Conservation (phyloP, 768 basidiomycete genomes). For the Mycena pura region DNA sequence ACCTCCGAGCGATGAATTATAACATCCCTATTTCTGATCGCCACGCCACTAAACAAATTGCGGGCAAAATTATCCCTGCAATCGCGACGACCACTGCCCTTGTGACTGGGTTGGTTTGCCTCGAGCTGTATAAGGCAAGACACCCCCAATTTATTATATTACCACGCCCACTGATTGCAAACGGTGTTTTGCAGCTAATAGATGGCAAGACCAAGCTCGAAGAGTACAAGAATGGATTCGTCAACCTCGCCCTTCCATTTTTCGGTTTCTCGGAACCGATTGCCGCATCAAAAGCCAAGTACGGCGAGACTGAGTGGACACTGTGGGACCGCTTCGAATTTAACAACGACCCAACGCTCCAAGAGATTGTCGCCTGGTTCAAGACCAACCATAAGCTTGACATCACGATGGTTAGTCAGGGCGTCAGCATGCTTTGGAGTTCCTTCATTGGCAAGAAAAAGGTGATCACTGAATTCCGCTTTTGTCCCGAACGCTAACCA, state of each 20-base stretch:
- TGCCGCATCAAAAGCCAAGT: constrained; percentile 87
- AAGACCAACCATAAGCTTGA: constrained; percentile 83
- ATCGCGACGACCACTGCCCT: constrained; percentile 98
- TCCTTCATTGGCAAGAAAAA: constrained; percentile 93
- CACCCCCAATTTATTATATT: not conserved
- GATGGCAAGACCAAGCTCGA: constrained; percentile 95
- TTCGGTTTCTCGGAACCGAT: constrained; percentile 99
- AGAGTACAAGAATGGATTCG: constrained; percentile 97
- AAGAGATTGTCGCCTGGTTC: constrained; percentile 88
- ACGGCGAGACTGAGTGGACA: constrained; percentile 90
- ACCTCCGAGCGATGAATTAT: constrained; percentile 96
- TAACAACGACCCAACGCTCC: constrained; percentile 84
- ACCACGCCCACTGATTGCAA: too few species aligned
- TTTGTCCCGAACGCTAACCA: not conserved
- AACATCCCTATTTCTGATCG: constrained; percentile 84
- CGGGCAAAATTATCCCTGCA: constrained; percentile 98
- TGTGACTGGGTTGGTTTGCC: constrained; percentile 93
- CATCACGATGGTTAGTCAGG: constrained; percentile 95
- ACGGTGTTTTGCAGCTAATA: constrained; percentile 69
- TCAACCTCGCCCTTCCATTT: constrained; percentile 97
- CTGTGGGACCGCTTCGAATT: constrained; percentile 98
- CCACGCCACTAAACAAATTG: constrained; percentile 96
- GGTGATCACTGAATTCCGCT: constrained; percentile 52
- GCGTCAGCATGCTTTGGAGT: constrained; percentile 98
- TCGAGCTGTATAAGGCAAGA: constrained; percentile 94